A percentile compares a stretch with the other conserved stretches of the same genome.
Evolutionary conservation across 768 basidiomycete species (phyloP).

Genomic region (Boletellus emodensis): DNA sequence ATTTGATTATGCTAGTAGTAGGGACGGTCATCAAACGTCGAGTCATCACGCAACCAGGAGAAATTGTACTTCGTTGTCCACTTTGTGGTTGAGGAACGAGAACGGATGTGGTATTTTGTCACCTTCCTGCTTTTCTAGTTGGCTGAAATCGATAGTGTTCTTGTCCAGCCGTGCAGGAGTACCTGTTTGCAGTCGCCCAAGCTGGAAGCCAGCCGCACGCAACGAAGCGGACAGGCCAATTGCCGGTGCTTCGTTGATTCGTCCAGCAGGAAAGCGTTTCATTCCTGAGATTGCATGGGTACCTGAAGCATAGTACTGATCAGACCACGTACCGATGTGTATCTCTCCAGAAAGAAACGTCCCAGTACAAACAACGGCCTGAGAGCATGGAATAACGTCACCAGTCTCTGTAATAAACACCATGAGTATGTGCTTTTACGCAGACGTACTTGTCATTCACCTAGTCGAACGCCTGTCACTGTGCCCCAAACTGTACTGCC

Average conservation of each 20-base stretch:
- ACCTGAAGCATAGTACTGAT: not conserved
- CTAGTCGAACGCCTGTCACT: constrained; percentile 64
- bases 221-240: constrained; percentile 75
- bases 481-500: constrained; percentile 42
- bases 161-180: constrained; percentile 80
- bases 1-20: constrained; percentile 65
- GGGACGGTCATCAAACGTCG: not conserved
- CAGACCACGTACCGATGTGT: constrained; percentile 61
- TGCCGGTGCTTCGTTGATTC: constrained; percentile 68
- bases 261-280: constrained; percentile 73
- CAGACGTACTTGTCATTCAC: constrained; percentile 32
- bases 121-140: constrained; percentile 60
- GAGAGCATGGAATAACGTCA: constrained; percentile 69
- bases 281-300: constrained; percentile 41
- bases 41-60: not conserved
- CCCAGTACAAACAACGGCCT: constrained; percentile 86
- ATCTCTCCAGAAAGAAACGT: constrained; percentile 91
- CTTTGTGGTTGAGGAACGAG: constrained; percentile 64
- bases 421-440: not conserved
- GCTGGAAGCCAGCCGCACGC: constrained; percentile 68
- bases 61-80: constrained; percentile 62
- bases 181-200: constrained; percentile 81
- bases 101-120: constrained; percentile 68
- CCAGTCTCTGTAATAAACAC: constrained; percentile 52
- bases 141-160: constrained; percentile 64